Base-by-base conservation (phyloP, 2,329 filamentous ascomycete genomes). In the Cordyceps pruinosa region DNA sequence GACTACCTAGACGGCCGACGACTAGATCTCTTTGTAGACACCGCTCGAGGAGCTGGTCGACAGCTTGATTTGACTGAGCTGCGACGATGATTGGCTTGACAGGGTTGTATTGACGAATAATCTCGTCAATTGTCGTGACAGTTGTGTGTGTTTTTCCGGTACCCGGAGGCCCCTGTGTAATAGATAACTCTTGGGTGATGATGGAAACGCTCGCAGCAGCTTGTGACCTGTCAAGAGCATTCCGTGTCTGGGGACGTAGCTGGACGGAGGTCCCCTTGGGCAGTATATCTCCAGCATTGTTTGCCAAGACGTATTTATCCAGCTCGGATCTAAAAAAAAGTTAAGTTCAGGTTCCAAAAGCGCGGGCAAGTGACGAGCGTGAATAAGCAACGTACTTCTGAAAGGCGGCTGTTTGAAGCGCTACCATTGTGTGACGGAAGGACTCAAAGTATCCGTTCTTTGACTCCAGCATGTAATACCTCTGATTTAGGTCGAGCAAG, bases 61-160 rank as follows among this genome's bases (percentile, higher is more conserved):
- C 74, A 0, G 91, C 91, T 69, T 96, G 90, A 59, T 97, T 97
- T 0, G 91, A 97, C 64, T 96, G 90, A 8, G 90, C 90, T 0
- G 90, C 82, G 4, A 96, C 77, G 21, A 96, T 78, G 30, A 97
- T 85, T 0, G 89, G 89, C 65, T 82, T 77, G 54, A 92, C 73
- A 1, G 86, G 76, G 47, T 81, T 83, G 6, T 25, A 23, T 9
- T 37, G 35, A 5, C 54, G 35, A 2, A 70, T 51, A 3, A 65
- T 61, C 30, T 67, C 70, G 15, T 69, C 62, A 10, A 97, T 69
- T 0, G 87, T 87, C 26, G 85, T 74, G 2, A 93, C 83, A 0
- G 90, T 94, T 0, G 91, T 87, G 61, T 87, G 87, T 0, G 92
- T 97, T 67, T 97, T 97, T 5, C 81, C 81, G 0, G 80, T 83